These are phyloP conservation scores for Cystobasidium tubakii DNA, from an alignment of 768 basidiomycete genomes.

Conservation along the genomic window DNA sequence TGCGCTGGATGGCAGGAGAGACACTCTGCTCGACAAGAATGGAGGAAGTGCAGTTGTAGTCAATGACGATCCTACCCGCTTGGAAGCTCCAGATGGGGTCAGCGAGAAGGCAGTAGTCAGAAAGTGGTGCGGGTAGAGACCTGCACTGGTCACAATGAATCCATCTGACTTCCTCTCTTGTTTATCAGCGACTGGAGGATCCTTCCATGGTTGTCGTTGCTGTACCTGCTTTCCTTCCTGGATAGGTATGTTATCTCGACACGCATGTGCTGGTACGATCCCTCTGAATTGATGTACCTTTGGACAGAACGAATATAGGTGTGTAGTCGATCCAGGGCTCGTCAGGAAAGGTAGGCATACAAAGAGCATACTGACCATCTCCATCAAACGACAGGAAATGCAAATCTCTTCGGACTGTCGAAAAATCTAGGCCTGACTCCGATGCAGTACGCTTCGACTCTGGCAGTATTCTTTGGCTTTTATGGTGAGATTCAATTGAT, in stretches of 20 bases:
- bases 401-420: constrained; percentile 47
- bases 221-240: constrained; percentile 46
- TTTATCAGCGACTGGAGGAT: constrained; percentile 49
- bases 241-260: neutral
- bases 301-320: neutral
- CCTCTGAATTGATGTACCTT: no score
- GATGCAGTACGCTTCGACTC: constrained; percentile 48
- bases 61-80: neutral
- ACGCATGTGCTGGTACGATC: no score
- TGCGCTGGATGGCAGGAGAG: no score
- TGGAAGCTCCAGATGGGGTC: constrained; percentile 48
- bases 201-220: constrained; percentile 70
- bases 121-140: constrained; percentile 54
- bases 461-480: constrained; percentile 50
- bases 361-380: neutral
- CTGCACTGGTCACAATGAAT: neutral
- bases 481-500: constrained; percentile 3
- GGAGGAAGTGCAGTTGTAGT: neutral
- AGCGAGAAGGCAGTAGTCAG: constrained; percentile 66
- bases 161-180: neutral
- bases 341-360: no score
- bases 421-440: constrained; percentile 45
- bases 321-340: neutral
- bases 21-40: no score
- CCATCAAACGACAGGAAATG: constrained; percentile 28